Base-by-base conservation (phyloP, 176 grass and related monocot species). In the Oryza punctata region DNA sequence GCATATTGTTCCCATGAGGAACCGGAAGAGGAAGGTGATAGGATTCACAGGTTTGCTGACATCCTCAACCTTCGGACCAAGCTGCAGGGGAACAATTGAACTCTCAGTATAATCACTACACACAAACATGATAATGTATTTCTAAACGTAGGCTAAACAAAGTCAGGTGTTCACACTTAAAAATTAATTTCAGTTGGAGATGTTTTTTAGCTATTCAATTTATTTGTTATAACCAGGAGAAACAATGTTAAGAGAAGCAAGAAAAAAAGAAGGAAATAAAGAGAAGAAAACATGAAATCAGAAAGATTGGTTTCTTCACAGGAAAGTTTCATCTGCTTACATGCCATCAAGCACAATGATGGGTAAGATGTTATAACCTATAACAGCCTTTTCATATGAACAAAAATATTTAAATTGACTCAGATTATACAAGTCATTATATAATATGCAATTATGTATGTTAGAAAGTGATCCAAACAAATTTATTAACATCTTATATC, bases 21-120 rank as follows among this genome's bases (percentile, higher is more conserved):
- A 94, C 63, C 96, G 85, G 3, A 90, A 67, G 81, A 94, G 10
- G 88, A 96, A 92, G 14, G 89, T 69, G 67, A 99, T 76, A 28
- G 93, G 93, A 43, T 99, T 96, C 73, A 94, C 89, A 4, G 93
- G 89, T 71, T 92, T 90, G 72, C 74, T 65, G 19, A 99, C 93
- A 79, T 99, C 96, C 86, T 96, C 96, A 64, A 49, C 83, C 80
- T 99, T 99, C 0, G 89, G 93, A 69, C 91, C 93, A 81, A 99
- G 96, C 96, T 99, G 82, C 86, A 88, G 15, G 10, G 24, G 24
- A 69, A 72, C 12, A 71, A 30, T 37, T 6, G 18, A 38, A 26
- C 6, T 26, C 30, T 75, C 65, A 67, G 12, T 3, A 54, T 67
- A 76, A 33, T 43, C 9, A 40, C 0, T 12, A 25, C 59, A 37